Evolutionary conservation across 805 yeast genomes (phyloP).

Genomic region (Cyberlindnera nakhonratchasimensis): DNA sequence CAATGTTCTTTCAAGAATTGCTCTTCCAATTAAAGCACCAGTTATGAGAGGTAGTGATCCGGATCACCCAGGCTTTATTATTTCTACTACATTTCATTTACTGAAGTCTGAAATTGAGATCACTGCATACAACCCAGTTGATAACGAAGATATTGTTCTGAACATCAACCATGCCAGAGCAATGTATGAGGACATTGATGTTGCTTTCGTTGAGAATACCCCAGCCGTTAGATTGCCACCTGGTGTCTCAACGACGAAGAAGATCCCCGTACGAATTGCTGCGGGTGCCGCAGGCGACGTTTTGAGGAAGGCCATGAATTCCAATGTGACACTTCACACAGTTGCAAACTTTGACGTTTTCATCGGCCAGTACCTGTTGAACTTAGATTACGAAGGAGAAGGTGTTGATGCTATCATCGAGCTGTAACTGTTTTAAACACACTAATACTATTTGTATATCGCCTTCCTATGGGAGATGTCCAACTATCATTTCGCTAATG

Average conservation of each 20-base stretch:
- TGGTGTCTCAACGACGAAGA: conserved; percentile 47
- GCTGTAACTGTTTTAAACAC: conserved; percentile 14
- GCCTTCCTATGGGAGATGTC: not conserved
- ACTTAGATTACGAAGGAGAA: conserved; percentile 43
- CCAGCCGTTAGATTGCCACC: conserved; percentile 46
- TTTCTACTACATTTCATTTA: conserved; percentile 51
- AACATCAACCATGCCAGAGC: conserved; percentile 46
- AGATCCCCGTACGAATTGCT: conserved; percentile 45
- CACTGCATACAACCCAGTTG: conserved; percentile 51
- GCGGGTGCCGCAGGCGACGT: conserved; percentile 47
- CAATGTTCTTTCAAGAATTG: conserved; percentile 24
- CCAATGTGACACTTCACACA: conserved; percentile 46
- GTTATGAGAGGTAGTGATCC: conserved; percentile 18
- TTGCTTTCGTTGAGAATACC: conserved; percentile 44
- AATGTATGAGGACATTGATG: conserved; percentile 39
- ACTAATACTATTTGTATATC: not conserved
- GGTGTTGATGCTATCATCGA: conserved; percentile 41
- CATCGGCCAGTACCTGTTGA: conserved; percentile 39
- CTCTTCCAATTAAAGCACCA: conserved; percentile 31
- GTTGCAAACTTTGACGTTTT: conserved; percentile 39
- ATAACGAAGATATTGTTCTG: conserved; percentile 42
- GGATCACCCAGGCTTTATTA: conserved; percentile 37
- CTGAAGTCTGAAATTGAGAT: conserved; percentile 53
- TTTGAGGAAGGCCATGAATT: conserved; percentile 47
- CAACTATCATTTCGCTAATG: conserved; percentile 12